Percentiles rank a stretch among this genome's conserved stretches.
Evolutionary conservation across 2,329 filamentous ascomycete species (phyloP).

Genomic region (Tolypocladium endophyticum): DNA sequence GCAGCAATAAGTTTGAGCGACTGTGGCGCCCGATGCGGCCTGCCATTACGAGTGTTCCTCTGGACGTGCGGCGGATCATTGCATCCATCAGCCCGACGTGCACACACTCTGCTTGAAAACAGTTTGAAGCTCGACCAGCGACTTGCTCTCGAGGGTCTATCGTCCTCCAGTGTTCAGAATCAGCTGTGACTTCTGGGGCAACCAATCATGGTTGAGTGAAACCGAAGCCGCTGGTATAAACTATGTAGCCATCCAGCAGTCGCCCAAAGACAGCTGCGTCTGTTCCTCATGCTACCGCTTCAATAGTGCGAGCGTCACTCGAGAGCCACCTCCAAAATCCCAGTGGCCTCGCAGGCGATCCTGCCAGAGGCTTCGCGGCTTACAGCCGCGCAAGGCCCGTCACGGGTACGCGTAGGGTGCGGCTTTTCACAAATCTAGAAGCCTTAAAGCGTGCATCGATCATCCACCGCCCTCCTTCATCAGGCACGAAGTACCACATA

Average conservation of each 20-base stretch:
- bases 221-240: neutral
- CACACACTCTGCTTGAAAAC: neutral
- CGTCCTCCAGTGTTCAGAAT: no score
- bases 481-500: constrained; percentile 6
- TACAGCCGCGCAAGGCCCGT: neutral
- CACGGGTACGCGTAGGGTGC: neutral
- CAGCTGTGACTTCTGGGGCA: neutral
- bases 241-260: neutral
- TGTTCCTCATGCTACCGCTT: neutral
- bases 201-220: neutral
- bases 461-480: constrained; percentile 6
- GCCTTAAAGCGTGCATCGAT: constrained; percentile 6
- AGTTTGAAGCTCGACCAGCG: neutral
- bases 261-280: neutral
- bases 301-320: neutral
- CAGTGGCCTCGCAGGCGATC: neutral
- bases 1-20: neutral
- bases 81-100: neutral
- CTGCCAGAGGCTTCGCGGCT: neutral
- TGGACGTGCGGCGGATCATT: neutral
- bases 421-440: constrained; percentile 8
- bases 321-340: neutral
- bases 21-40: neutral
- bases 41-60: neutral
- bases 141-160: neutral